Evolutionary conservation across 2,329 filamentous ascomycete species (phyloP), one percentile per base, ranked within the genome.

Genomic region (Colletotrichum tofieldiae): DNA sequence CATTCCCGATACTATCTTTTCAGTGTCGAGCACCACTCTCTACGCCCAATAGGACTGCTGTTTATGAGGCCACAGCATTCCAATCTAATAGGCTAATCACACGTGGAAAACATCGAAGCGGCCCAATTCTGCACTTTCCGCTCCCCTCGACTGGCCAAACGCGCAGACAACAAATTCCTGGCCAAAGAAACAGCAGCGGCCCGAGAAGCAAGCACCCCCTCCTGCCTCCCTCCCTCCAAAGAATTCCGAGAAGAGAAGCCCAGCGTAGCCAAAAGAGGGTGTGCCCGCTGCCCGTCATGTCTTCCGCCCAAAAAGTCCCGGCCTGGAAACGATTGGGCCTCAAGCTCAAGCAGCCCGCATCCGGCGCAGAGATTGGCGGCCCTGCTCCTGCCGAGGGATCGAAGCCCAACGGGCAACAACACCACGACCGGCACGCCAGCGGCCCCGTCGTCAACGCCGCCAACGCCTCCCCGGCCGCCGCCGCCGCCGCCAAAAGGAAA

Each of bases 311-410:
- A 76, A 80, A 78, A 76, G 83, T 87, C 74, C 88, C 89, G 69
- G 88, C 88, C 75, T 90, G 89, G 88, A 90, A 90, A 79, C 86
- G 87, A 84, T 86, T 90, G 85, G 89, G 89, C 81, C 86, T 90
- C 79, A 90, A 90, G 84, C 88, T 90, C 82, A 90, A 90, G 81
- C 78, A 78, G 68, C 77, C 78, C 75, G 77, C 78, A 74, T 73
- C 71, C 62, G 71, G 67, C 52, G 66, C 67, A 68, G 73, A 73
- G 65, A 72, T 59, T 70, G 73, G 73, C 61, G 49, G 73, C 65
- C 64, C 68, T 67, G 72, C 67, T 58, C 20, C 67, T 45, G 60
- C 55, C 63, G 72, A 65, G 54, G 65, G 62, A 73, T 81, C 79
- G 81, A 66, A 69, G 72, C 74, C 74, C 74, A 74, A 75, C 72